Conservation (phyloP, 2,329 filamentous ascomycete genomes). For the Cladophialophora psammophila region DNA sequence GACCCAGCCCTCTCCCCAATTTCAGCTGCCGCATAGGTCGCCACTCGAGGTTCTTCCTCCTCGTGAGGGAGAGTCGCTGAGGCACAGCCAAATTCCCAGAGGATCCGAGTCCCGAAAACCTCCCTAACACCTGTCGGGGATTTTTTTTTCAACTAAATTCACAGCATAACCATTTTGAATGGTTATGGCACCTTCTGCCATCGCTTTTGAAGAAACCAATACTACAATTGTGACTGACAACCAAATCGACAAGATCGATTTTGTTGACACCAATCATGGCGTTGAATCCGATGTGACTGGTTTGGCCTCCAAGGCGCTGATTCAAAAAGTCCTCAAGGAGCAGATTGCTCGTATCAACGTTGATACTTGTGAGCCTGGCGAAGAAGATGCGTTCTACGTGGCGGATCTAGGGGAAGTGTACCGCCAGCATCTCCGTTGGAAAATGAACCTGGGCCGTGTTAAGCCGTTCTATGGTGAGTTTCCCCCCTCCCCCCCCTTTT, state of each 20-base stretch:
- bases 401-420: slow-evolving; percentile 98
- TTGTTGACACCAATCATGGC: slow-evolving; percentile 55
- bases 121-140: slow-evolving; percentile 72
- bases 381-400: slow-evolving; percentile 98
- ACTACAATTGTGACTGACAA: slow-evolving; percentile 40
- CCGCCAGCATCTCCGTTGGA: slow-evolving; percentile 98
- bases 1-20: slow-evolving; percentile 63
- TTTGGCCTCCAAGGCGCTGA: slow-evolving; percentile 75
- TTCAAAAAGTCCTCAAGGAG: slow-evolving; percentile 84
- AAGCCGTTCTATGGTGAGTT: slow-evolving; percentile 92
- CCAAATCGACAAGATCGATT: slow-evolving; percentile 44
- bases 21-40: slow-evolving; percentile 99
- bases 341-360: slow-evolving; percentile 85
- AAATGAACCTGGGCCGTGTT: slow-evolving; percentile 87
- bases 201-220: slow-evolving; percentile 52
- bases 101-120: slow-evolving; percentile 94
- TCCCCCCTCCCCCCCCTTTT: slow-evolving; percentile 6
- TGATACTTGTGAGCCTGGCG: slow-evolving; percentile 86
- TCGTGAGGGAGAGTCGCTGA: slow-evolving; percentile 98
- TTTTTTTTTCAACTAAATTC: slow-evolving; percentile 40
- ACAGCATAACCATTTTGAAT: slow-evolving; percentile 51
- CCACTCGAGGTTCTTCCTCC: slow-evolving; percentile 99
- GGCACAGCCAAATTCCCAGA: slow-evolving; percentile 83
- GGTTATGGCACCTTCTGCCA: slow-evolving; percentile 77
- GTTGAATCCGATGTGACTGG: slow-evolving; percentile 53